Percentiles rank a stretch among this genome's conserved stretches.
These are phyloP conservation scores for Annulohypoxylon moriforme DNA, from an alignment of 495 filamentous ascomycete genomes.

Conservation along the genomic window DNA sequence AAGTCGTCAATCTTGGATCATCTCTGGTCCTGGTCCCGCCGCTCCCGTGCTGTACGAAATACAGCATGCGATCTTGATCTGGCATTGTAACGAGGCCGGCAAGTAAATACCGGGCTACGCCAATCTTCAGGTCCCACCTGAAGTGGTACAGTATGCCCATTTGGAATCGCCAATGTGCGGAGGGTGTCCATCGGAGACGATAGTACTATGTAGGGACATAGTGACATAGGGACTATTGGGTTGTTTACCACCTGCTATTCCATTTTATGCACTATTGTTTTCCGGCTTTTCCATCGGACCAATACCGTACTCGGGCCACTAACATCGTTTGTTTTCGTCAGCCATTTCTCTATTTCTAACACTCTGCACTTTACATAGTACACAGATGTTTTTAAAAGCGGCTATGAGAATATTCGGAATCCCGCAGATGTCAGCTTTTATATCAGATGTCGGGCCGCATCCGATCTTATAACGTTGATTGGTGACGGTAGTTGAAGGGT, in stretches of 20 bases:
- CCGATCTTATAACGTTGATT: not conserved
- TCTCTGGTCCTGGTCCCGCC: conserved; percentile 35
- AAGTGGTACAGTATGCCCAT: conserved; percentile 8
- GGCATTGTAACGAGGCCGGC: conserved; percentile 30
- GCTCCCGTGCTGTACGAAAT: conserved; percentile 35
- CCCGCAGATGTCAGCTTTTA: not conserved
- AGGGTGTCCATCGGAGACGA: conserved; percentile 10
- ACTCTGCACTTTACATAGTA: not conserved
- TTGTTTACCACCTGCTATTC: not conserved
- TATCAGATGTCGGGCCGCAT: not conserved
- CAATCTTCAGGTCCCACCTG: conserved; percentile 16
- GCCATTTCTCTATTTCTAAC: not conserved
- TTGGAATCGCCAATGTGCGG: not conserved
- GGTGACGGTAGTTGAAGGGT: not conserved
- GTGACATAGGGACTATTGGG: not conserved
- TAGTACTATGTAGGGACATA: not conserved
- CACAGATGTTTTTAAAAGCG: not conserved
- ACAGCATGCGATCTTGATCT: conserved; percentile 44
- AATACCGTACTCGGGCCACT: not conserved
- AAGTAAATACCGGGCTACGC: conserved; percentile 4
- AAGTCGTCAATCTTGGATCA: conserved; percentile 34
- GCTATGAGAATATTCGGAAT: not conserved
- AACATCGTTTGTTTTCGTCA: not conserved
- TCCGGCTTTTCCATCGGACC: conserved; percentile 28
- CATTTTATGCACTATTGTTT: not conserved